phyloP scores from a whole-genome alignment of 805 yeast species.

The Saccharomycopsis guyanensis region DNA sequence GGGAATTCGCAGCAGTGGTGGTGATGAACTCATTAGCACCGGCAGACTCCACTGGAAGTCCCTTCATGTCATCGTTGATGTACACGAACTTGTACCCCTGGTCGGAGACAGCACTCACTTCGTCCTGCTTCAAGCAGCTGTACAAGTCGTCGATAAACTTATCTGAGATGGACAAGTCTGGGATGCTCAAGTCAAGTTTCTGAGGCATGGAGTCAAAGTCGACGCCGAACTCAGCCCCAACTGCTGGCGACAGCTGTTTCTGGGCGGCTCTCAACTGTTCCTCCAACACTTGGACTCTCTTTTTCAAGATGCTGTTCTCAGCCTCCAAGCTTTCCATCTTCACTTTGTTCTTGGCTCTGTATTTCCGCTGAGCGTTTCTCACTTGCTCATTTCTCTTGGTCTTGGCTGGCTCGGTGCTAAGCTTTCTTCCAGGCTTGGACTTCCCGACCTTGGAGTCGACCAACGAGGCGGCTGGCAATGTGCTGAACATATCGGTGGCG shows the following conservation, averaged over 20 bases:
- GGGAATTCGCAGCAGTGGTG: neutral
- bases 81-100: no score
- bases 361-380: neutral
- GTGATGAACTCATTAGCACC: neutral
- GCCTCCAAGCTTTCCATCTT: neutral
- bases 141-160: neutral
- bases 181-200: neutral
- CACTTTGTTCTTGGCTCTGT: neutral
- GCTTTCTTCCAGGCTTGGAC: neutral
- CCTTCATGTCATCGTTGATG: neutral
- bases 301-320: neutral
- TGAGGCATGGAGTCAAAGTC: neutral
- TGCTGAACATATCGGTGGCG: neutral
- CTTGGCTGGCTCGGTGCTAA: neutral
- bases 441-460: neutral
- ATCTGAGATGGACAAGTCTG: neutral
- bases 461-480: neutral
- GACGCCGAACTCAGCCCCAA: neutral
- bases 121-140: neutral
- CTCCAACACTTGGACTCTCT: neutral
- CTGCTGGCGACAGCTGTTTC: neutral
- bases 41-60: neutral
- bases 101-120: neutral
- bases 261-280: neutral
- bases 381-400: conserved; percentile 3